These are phyloP conservation scores for Dryas drummondii DNA, from an alignment of 306 rosid species.

Conservation along the genomic window DNA sequence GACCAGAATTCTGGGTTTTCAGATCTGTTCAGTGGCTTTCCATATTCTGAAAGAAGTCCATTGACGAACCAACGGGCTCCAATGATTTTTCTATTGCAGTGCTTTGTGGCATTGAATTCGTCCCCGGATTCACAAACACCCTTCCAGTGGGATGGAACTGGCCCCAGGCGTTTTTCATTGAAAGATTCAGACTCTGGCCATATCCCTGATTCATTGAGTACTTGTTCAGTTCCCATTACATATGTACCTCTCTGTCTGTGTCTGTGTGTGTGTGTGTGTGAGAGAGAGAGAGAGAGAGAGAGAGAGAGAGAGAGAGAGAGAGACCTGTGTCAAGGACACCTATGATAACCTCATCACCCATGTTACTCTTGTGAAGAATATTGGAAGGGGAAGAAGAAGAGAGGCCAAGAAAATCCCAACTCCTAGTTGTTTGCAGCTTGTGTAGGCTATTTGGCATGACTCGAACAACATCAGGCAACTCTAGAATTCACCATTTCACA, in stretches of 20 bases:
- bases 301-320: background rate
- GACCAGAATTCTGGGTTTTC: slow-evolving; percentile 39
- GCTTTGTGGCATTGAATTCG: slow-evolving; percentile 28
- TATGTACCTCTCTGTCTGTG: background rate
- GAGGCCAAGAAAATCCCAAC: slow-evolving; percentile 56
- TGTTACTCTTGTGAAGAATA: slow-evolving; percentile 36
- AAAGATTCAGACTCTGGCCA: slow-evolving; percentile 58
- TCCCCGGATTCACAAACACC: slow-evolving; percentile 48
- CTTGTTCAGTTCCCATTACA: background rate
- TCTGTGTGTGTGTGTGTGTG: background rate
- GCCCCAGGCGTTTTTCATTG: slow-evolving; percentile 42
- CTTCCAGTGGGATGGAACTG: slow-evolving; percentile 48
- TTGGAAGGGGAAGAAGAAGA: slow-evolving; percentile 30
- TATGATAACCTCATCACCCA: slow-evolving; percentile 44
- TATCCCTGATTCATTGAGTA: slow-evolving; percentile 36
- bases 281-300: too few species aligned
- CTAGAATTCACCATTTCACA: slow-evolving; percentile 16
- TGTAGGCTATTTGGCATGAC: slow-evolving; percentile 46
- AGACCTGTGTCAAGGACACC: slow-evolving; percentile 57
- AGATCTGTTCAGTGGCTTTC: slow-evolving; percentile 29
- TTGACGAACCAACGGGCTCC: slow-evolving; percentile 54
- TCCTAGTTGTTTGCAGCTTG: slow-evolving; percentile 53
- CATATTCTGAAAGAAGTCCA: slow-evolving; percentile 38
- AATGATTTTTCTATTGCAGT: slow-evolving; percentile 49
- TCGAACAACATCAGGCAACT: slow-evolving; percentile 41